Percentiles rank a stretch among this genome's conserved stretches.
phyloP scores from a whole-genome alignment of 176 grass and related monocot species.

The Eleusine indica region DNA sequence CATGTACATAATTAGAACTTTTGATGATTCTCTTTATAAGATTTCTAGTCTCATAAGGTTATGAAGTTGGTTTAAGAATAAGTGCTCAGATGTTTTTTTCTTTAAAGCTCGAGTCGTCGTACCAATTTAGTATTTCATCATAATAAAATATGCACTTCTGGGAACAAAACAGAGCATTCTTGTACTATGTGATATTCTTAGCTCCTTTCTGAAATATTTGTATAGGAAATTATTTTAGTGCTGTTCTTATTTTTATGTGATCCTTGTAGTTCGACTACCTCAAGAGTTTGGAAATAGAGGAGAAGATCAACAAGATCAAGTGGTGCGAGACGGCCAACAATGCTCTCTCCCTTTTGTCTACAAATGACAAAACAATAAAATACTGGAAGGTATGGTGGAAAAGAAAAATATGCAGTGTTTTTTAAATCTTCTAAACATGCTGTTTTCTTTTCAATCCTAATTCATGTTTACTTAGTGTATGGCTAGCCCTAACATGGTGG shows the following conservation, averaged over 20 bases:
- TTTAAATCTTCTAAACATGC: slow-evolving; percentile 11
- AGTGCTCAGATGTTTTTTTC: neutral
- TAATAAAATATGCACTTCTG: slow-evolving; percentile 3
- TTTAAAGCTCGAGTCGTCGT: neutral
- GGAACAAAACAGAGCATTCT: slow-evolving; percentile 20
- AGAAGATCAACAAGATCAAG: slow-evolving; percentile 92
- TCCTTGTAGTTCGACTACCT: slow-evolving; percentile 88
- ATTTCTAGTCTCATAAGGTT: neutral
- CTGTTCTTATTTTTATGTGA: slow-evolving; percentile 32
- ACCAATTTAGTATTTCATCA: neutral
- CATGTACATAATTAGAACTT: slow-evolving; percentile 27
- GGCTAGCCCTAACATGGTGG: slow-evolving; percentile 8
- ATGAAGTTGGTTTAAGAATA: neutral
- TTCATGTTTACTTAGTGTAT: slow-evolving; percentile 8
- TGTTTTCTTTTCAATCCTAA: slow-evolving; percentile 12
- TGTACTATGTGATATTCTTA: slow-evolving; percentile 17
- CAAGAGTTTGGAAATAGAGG: slow-evolving; percentile 98
- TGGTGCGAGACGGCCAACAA: slow-evolving; percentile 80
- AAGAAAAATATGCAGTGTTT: neutral
- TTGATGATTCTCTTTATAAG: neutral
- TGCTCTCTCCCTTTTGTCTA: slow-evolving; percentile 75
- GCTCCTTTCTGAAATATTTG: slow-evolving; percentile 24
- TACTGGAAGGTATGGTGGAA: slow-evolving; percentile 79
- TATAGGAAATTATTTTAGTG: slow-evolving; percentile 17
- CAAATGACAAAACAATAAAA: slow-evolving; percentile 95